A percentile compares a stretch with the other conserved stretches of the same genome.
Conservation (phyloP, 805 yeast genomes). For the Candida ponderosae region DNA sequence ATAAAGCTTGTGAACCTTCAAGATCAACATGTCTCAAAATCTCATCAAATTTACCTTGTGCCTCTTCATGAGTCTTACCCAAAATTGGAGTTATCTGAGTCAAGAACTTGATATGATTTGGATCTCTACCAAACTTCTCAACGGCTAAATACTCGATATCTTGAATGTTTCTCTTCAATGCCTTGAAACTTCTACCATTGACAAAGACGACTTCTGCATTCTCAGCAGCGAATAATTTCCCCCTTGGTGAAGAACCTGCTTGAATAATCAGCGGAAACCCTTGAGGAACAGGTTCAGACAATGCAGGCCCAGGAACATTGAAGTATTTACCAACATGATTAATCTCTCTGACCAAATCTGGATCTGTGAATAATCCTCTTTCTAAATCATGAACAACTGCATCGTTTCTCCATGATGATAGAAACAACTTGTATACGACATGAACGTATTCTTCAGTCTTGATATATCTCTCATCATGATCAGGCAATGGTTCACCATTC, state of each 20-base stretch:
- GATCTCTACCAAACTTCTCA: slow-evolving; percentile 24
- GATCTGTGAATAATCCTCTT: slow-evolving; percentile 24
- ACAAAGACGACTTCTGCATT: slow-evolving; percentile 33
- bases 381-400: slow-evolving; percentile 12
- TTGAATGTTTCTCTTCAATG: slow-evolving; percentile 20
- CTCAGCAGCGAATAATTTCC: slow-evolving; percentile 30
- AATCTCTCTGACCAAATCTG: slow-evolving; percentile 26
- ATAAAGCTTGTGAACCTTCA: slow-evolving; percentile 31
- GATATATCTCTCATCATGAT: slow-evolving; percentile 30
- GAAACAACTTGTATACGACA: slow-evolving; percentile 27
- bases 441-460: slow-evolving; percentile 30
- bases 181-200: slow-evolving; percentile 22
- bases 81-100: slow-evolving; percentile 25
- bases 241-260: slow-evolving; percentile 31
- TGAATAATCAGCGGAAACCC: slow-evolving; percentile 32
- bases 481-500: slow-evolving; percentile 24
- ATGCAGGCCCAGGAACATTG: slow-evolving; percentile 29
- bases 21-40: slow-evolving; percentile 22
- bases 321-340: slow-evolving; percentile 28
- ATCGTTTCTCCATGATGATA: slow-evolving; percentile 32
- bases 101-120: slow-evolving; percentile 27
- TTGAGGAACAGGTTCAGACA: slow-evolving; percentile 31
- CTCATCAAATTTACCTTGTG: slow-evolving; percentile 22
- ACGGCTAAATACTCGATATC: slow-evolving; percentile 27
- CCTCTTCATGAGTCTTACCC: slow-evolving; percentile 31